Conservation (phyloP, 805 yeast species). For the Jamesozyma gamospora region DNA sequence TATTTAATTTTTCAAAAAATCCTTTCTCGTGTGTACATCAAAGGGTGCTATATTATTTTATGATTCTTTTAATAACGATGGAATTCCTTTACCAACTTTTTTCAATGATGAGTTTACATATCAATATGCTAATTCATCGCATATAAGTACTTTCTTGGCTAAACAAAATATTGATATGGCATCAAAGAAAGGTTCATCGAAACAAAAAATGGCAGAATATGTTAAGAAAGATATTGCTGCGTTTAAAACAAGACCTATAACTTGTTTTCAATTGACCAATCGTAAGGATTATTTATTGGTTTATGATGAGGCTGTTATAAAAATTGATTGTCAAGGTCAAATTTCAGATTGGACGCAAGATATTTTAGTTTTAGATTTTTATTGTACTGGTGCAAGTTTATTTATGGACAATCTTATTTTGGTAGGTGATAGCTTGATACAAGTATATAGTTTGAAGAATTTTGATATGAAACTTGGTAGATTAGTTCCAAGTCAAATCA, state of each 20-base stretch:
- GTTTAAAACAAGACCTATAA: constrained; percentile 39
- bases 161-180: constrained; percentile 15
- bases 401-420: constrained; percentile 41
- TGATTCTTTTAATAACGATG: constrained; percentile 43
- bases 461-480: constrained; percentile 18
- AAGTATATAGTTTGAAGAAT: constrained; percentile 45
- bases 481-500: constrained; percentile 50
- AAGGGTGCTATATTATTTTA: constrained; percentile 55
- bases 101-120: constrained; percentile 30
- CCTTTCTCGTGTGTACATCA: constrained; percentile 56
- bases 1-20: constrained; percentile 52
- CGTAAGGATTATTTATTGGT: constrained; percentile 48
- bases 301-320: constrained; percentile 62
- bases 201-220: constrained; percentile 26
- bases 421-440: constrained; percentile 57
- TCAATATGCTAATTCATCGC: constrained; percentile 9
- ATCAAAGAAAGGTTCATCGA: constrained; percentile 21
- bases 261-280: constrained; percentile 52
- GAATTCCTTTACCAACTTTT: constrained; percentile 49
- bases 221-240: constrained; percentile 33
- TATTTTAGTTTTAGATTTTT: constrained; percentile 35
- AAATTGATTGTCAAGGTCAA: constrained; percentile 49
- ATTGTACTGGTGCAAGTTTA: constrained; percentile 33
- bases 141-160: constrained; percentile 14
- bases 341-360: constrained; percentile 34